Evolutionary conservation across 169 alveolate species (phyloP).

Genomic region (Eimeria acervulina): DNA sequence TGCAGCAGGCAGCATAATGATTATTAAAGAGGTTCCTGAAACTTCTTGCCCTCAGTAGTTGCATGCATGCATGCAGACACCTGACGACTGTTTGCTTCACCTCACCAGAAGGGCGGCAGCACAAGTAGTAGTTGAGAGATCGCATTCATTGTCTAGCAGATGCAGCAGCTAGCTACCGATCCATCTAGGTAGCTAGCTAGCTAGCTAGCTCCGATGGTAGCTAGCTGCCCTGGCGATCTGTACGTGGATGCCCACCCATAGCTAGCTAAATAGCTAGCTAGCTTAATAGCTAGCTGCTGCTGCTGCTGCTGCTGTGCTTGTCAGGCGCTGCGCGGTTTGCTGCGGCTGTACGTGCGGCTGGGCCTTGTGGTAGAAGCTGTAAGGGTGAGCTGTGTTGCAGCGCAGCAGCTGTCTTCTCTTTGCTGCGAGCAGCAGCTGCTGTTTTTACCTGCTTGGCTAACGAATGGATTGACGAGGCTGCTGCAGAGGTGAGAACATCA

Average conservation of each 20-base stretch:
- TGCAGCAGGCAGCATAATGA: no score
- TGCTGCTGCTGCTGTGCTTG: background rate
- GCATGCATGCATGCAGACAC: slow-evolving; percentile 53
- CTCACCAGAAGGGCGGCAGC: no score
- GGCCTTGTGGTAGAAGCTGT: slow-evolving; percentile 3
- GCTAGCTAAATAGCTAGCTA: no score
- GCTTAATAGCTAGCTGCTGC: no score
- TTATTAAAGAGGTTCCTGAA: no score
- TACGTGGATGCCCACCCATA: no score
- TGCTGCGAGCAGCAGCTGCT: background rate
- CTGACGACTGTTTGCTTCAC: no score
- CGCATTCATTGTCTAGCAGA: no score
- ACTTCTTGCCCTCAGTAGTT: no score
- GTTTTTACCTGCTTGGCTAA: background rate
- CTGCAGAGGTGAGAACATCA: slow-evolving; percentile 4
- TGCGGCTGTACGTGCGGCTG: slow-evolving; percentile 13
- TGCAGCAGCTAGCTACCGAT: background rate
- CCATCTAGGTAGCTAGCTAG: background rate
- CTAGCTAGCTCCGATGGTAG: no score
- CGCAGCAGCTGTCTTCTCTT: background rate
- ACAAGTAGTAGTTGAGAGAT: no score
- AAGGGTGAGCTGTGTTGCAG: background rate
- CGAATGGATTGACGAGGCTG: background rate
- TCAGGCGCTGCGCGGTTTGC: slow-evolving; percentile 35
- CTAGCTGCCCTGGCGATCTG: no score